Percentiles rank a stretch among this genome's conserved stretches.
Evolutionary conservation across 1,284 basidiomycete genomes (phyloP).

Genomic region (Limonomyces culmigenus): DNA sequence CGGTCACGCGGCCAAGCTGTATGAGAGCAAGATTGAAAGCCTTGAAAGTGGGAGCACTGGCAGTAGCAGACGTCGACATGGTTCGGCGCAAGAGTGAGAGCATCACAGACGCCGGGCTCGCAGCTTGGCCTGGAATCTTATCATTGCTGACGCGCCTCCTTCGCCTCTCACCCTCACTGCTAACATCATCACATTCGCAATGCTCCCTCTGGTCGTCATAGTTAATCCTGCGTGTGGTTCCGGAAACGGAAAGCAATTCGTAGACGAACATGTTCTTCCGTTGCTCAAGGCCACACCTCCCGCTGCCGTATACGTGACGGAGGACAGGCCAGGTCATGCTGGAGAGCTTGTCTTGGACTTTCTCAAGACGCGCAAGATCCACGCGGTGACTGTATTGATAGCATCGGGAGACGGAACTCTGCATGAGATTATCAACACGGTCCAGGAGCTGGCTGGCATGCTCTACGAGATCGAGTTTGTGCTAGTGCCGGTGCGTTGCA

Average conservation of each 20-base stretch:
- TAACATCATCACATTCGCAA: too few species aligned
- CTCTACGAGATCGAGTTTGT: too few species aligned
- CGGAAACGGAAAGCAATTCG: slow-evolving; percentile 24
- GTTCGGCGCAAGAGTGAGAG: not conserved
- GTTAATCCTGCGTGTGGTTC: slow-evolving; percentile 32
- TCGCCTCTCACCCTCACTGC: too few species aligned
- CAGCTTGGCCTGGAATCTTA: too few species aligned
- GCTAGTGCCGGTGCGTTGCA: not conserved
- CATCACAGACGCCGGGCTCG: too few species aligned
- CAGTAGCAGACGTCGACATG: too few species aligned
- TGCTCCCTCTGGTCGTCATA: slow-evolving; percentile 28
- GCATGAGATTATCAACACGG: slow-evolving; percentile 63
- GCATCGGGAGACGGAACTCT: slow-evolving; percentile 86
- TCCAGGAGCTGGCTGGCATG: too few species aligned
- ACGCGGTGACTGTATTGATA: slow-evolving; percentile 32
- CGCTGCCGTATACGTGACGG: slow-evolving; percentile 21
- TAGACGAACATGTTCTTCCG: slow-evolving; percentile 45
- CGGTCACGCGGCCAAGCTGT: slow-evolving; percentile 59
- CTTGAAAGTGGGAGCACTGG: slow-evolving; percentile 34
- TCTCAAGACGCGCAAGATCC: slow-evolving; percentile 12
- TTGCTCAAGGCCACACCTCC: slow-evolving; percentile 29
- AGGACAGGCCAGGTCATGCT: slow-evolving; percentile 34
- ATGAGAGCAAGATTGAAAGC: slow-evolving; percentile 76
- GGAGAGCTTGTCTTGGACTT: slow-evolving; percentile 32
- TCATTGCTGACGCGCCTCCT: too few species aligned